Percentiles rank a stretch among this genome's conserved stretches.
Evolutionary conservation across 1,284 basidiomycete genomes (phyloP).

Genomic region (Ustilago bromivora): DNA sequence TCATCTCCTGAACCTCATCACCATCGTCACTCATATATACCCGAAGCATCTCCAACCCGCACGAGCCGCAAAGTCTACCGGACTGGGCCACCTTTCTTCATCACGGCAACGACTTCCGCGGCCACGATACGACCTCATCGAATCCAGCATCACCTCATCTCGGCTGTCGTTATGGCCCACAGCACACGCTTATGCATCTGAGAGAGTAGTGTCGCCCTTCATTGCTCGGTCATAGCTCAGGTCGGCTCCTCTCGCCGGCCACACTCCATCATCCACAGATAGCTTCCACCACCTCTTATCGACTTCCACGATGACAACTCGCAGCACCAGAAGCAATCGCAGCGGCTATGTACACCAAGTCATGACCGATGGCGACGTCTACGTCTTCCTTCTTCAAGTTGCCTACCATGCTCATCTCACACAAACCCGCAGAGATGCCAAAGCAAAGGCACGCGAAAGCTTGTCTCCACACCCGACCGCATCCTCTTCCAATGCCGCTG

Average conservation of each 20-base stretch:
- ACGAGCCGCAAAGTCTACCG: too few species aligned
- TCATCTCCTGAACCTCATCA: neutral
- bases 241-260: constrained; percentile 1
- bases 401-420: constrained; percentile 55
- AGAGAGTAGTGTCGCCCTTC: neutral
- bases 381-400: constrained; percentile 65
- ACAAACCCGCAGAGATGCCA: constrained; percentile 32
- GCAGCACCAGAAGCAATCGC: constrained; percentile 52
- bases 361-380: constrained; percentile 67
- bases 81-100: neutral
- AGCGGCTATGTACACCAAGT: constrained; percentile 35
- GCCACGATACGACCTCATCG: neutral
- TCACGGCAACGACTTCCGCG: neutral
- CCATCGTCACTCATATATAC: neutral
- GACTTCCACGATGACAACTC: constrained; percentile 48
- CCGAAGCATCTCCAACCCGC: neutral
- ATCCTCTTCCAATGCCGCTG: constrained; percentile 2
- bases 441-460: constrained; percentile 39
- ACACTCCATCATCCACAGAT: neutral
- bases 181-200: constrained; percentile 2
- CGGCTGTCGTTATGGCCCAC: neutral
- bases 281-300: neutral
- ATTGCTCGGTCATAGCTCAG: neutral
- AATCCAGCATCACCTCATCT: neutral
- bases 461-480: constrained; percentile 9